Evolutionary conservation across 257 asterid species (phyloP).

Genomic region (Rehmannia glutinosa): DNA sequence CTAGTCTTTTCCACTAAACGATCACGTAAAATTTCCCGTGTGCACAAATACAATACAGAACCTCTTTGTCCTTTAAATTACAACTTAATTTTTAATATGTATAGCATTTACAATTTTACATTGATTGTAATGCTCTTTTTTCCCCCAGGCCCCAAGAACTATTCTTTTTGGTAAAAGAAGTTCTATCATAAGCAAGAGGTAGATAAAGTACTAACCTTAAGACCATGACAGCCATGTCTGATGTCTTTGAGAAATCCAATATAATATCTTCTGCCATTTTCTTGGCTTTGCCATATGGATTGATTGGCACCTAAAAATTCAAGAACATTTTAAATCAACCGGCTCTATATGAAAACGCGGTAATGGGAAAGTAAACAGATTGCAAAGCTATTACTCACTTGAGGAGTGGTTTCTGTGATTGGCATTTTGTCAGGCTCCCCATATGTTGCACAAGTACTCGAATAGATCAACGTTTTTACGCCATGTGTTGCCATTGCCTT

Average conservation of each 20-base stretch:
- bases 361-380: neutral
- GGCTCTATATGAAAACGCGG: too few species aligned
- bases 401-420: conserved; percentile 78
- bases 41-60: too few species aligned
- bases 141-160: too few species aligned
- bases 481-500: conserved; percentile 79
- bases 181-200: neutral
- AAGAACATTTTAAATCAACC: neutral
- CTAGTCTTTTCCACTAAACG: too few species aligned
- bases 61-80: too few species aligned
- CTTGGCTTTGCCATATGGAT: conserved; percentile 96
- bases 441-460: conserved; percentile 94
- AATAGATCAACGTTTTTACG: conserved; percentile 70
- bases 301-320: conserved; percentile 58
- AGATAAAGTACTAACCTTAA: conserved; percentile 42
- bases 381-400: conserved; percentile 36
- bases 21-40: too few species aligned
- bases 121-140: too few species aligned
- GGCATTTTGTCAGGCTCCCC: conserved; percentile 98
- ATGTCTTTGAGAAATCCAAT: conserved; percentile 75
- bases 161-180: neutral
- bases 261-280: conserved; percentile 97
- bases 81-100: too few species aligned
- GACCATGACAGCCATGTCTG: conserved; percentile 87
- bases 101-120: too few species aligned